These are phyloP conservation scores for Bruguiera hainesii DNA, from an alignment of 441 rosid genomes.

Conservation along the genomic window DNA sequence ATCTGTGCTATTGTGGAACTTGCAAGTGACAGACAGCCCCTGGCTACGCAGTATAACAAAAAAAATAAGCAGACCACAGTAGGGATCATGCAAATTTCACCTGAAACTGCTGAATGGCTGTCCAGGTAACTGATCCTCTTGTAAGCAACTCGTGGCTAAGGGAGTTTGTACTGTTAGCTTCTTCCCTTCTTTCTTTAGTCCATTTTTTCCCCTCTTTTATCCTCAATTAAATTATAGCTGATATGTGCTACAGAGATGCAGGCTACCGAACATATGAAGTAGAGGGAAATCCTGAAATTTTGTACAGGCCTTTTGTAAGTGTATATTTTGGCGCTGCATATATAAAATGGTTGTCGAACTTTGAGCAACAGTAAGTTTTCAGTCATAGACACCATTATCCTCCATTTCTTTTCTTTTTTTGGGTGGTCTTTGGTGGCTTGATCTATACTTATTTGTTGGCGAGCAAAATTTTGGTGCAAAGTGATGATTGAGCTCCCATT, in stretches of 20 bases:
- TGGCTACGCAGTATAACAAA: constrained; percentile 54
- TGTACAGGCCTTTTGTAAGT: constrained; percentile 74
- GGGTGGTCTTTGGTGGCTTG: neutral
- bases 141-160: neutral
- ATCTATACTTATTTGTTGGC: neutral
- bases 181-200: neutral
- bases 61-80: constrained; percentile 65
- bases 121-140: constrained; percentile 39
- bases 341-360: constrained; percentile 75
- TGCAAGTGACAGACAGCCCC: constrained; percentile 84
- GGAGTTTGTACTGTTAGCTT: constrained; percentile 3
- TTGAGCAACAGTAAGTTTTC: constrained; percentile 57
- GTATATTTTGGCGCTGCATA: constrained; percentile 91
- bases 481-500: constrained; percentile 2
- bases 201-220: neutral
- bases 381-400: neutral
- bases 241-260: constrained; percentile 49
- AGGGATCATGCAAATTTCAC: constrained; percentile 78
- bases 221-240: constrained; percentile 13
- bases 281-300: constrained; percentile 53
- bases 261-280: constrained; percentile 59
- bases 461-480: constrained; percentile 11
- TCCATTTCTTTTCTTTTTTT: constrained; percentile 5
- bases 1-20: constrained; percentile 89
- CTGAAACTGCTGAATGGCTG: constrained; percentile 64